These are phyloP conservation scores for Pharnaceum exiguum DNA, from an alignment of 148 eudicot species.

Conservation along the genomic window DNA sequence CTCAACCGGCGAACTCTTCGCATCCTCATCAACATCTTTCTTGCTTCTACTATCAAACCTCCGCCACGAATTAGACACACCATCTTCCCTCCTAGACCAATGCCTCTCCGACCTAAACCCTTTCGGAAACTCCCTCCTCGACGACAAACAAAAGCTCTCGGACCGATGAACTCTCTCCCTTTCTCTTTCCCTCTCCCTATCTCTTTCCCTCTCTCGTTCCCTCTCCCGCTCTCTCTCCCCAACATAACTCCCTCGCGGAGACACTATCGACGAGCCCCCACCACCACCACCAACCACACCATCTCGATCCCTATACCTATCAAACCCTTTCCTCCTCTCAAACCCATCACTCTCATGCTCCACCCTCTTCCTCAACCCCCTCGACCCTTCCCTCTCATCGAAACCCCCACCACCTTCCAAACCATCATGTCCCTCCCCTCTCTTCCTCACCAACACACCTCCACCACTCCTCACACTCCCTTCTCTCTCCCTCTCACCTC, in stretches of 20 bases:
- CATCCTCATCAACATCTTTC: constrained; percentile 71
- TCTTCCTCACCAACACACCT: constrained; percentile 35
- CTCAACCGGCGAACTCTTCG: constrained; percentile 41
- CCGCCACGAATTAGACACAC: constrained; percentile 68
- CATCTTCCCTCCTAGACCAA: constrained; percentile 63
- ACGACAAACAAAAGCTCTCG: constrained; percentile 69
- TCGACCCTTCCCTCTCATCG: constrained; percentile 61
- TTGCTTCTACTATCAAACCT: constrained; percentile 55
- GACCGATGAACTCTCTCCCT: constrained; percentile 64
- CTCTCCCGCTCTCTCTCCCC: constrained; percentile 36
- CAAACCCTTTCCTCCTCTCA: constrained; percentile 59
- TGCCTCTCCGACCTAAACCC: constrained; percentile 96
- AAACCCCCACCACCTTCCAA: constrained; percentile 21
- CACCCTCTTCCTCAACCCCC: constrained; percentile 55
- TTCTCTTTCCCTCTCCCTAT: constrained; percentile 52
- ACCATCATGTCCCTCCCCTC: constrained; percentile 21
- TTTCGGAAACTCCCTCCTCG: constrained; percentile 83
- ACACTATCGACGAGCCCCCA: constrained; percentile 44
- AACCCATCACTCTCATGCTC: constrained; percentile 65
- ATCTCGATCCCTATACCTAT: constrained; percentile 69
- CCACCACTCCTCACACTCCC: constrained; percentile 44
- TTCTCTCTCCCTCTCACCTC: constrained; percentile 33
- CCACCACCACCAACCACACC: constrained; percentile 40
- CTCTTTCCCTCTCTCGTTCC: constrained; percentile 35
- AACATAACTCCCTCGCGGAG: constrained; percentile 60